These are phyloP conservation scores for Metschnikowia reukaufii DNA, from an alignment of 805 yeast species.

Conservation along the genomic window DNA sequence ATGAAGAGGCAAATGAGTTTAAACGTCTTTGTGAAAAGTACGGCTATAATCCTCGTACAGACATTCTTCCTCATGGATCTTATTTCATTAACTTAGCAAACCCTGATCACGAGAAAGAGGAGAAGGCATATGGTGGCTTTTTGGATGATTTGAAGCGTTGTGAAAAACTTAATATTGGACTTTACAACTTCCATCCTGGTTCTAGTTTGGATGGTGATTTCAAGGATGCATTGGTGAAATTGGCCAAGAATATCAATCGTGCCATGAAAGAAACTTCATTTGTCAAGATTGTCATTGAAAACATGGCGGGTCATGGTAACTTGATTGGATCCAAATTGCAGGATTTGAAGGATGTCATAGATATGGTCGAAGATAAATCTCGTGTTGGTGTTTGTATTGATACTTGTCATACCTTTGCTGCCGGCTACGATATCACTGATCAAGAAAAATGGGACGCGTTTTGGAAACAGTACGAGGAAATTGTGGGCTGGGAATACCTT, in stretches of 20 bases:
- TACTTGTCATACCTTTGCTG: slow-evolving; percentile 95
- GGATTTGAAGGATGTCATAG: slow-evolving; percentile 75
- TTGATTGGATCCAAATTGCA: slow-evolving; percentile 79
- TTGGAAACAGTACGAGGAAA: slow-evolving; percentile 73
- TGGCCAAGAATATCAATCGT: slow-evolving; percentile 77
- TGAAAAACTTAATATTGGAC: slow-evolving; percentile 78
- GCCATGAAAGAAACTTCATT: slow-evolving; percentile 72
- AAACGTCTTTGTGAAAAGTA: slow-evolving; percentile 57
- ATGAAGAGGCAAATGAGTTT: slow-evolving; percentile 68
- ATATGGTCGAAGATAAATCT: slow-evolving; percentile 70
- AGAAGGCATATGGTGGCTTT: slow-evolving; percentile 72
- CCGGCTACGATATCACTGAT: slow-evolving; percentile 85
- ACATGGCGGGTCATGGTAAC: slow-evolving; percentile 97
- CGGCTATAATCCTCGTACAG: slow-evolving; percentile 72
- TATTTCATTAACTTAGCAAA: slow-evolving; percentile 91
- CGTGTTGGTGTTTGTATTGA: slow-evolving; percentile 96
- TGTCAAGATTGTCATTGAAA: slow-evolving; percentile 89
- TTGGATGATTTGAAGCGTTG: slow-evolving; percentile 86
- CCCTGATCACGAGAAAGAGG: slow-evolving; percentile 78
- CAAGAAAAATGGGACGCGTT: slow-evolving; percentile 59
- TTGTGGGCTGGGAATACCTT: slow-evolving; percentile 73
- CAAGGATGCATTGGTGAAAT: slow-evolving; percentile 56
- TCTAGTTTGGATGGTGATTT: slow-evolving; percentile 75
- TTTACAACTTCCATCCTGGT: slow-evolving; percentile 93
- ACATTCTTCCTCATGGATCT: slow-evolving; percentile 91